Conservation (phyloP, 257 asterid genomes). For the Jaltomata sinuosa region DNA sequence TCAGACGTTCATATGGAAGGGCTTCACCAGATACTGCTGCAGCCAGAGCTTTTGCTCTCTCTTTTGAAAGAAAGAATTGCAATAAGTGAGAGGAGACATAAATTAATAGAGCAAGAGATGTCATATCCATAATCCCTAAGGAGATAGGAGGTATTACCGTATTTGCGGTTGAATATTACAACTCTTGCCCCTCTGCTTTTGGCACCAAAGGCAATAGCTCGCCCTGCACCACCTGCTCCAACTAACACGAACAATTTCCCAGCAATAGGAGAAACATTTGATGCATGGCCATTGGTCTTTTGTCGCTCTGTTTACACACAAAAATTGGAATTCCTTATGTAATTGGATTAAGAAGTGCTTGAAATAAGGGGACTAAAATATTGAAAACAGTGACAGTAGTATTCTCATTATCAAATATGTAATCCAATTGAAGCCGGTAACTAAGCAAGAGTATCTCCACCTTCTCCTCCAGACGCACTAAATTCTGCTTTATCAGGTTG, state of each 20-base stretch:
- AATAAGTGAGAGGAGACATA: background rate
- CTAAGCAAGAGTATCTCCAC: background rate
- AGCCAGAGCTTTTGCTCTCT: slow-evolving; percentile 64
- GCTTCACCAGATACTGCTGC: slow-evolving; percentile 65
- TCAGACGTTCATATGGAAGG: slow-evolving; percentile 35
- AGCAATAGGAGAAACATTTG: slow-evolving; percentile 40
- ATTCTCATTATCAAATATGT: background rate
- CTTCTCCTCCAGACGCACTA: background rate
- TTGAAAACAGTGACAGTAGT: background rate
- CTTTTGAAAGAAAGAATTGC: slow-evolving; percentile 9
- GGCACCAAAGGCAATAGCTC: slow-evolving; percentile 73
- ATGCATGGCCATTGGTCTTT: slow-evolving; percentile 16
- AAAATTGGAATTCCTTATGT: background rate
- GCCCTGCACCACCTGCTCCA: slow-evolving; percentile 84
- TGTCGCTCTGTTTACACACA: slow-evolving; percentile 21
- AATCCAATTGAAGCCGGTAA: background rate
- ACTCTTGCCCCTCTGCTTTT: slow-evolving; percentile 66
- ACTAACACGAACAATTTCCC: slow-evolving; percentile 57
- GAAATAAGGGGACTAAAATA: background rate
- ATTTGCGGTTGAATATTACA: slow-evolving; percentile 59
- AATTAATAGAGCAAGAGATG: background rate
- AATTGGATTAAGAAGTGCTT: background rate
- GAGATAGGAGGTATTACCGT: slow-evolving; percentile 23
- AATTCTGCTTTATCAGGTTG: background rate
- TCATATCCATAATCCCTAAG: background rate